Evolutionary conservation across 73 alveolate genomes (phyloP), one percentile per base, ranked within the genome.

Genomic region (Paramecium biaurelia): DNA sequence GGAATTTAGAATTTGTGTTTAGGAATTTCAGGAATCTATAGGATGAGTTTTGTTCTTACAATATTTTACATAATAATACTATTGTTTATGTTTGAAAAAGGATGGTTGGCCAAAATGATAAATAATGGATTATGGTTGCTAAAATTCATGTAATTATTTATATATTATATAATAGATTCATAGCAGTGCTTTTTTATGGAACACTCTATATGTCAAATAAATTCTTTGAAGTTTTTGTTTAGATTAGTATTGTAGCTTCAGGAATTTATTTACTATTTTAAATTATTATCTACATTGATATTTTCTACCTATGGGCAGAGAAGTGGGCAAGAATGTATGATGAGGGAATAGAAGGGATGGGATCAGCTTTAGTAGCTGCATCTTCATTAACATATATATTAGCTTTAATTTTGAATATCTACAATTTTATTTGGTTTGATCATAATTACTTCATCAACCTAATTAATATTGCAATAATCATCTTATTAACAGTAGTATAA

Each of bases 111-210:
- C 4, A 94, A 96, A 10, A 70, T 59, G 28, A 85, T 94, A 30
- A 96, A 96, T 88, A 97, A 96, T 56, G 99, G 99, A 1, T 92
- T 93, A 57, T 95, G 98, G 98, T 85, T 68, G 11, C 14, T 76
- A 28, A 96, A 93, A 70, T 59, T 85, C 56, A 42, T 68, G 49
- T 49, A 76, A 3, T 47, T 7, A 43, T 53, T 37, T 18, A 49
- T 68, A 9, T 95, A 7, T 24, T 85, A 67, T 23, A 32, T 7
- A 28, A 57, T 30, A 86, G 88, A 43, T 70, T 70, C 67, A 89
- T 89, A 4, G 86, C 89, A 57, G 84, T 57, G 11, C 47, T 67
- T 41, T 96, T 96, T 88, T 85, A 94, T 24, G 74, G 85, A 21
- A 85, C 92, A 7, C 63, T 96, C 76, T 96, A 94, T 94, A 94